phyloP scores from a whole-genome alignment of 306 rosid species.

The Trichosanthes cucumerina region DNA sequence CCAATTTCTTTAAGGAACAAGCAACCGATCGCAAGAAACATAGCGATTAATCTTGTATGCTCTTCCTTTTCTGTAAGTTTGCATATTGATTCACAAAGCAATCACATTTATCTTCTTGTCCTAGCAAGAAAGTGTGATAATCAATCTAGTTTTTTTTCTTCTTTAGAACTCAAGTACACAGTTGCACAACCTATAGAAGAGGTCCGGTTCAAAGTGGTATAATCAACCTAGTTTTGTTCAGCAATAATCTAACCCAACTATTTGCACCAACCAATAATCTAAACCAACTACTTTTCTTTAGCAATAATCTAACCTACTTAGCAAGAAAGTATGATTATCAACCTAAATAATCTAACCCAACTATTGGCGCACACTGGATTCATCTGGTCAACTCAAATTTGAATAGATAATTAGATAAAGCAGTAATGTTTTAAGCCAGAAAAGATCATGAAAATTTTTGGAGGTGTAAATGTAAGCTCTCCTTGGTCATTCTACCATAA shows the following conservation, averaged over 20 bases:
- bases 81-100: background rate
- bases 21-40: constrained; percentile 20
- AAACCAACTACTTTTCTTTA: no score
- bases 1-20: constrained; percentile 12
- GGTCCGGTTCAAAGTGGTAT: background rate
- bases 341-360: background rate
- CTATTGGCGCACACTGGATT: background rate
- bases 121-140: background rate
- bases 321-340: background rate
- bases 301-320: no score
- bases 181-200: no score
- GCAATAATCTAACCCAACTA: background rate
- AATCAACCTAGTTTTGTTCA: background rate
- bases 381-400: background rate
- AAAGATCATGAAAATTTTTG: no score
- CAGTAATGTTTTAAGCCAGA: no score
- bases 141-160: background rate
- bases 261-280: background rate
- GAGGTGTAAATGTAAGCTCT: background rate
- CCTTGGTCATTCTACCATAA: background rate
- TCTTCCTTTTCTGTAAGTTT: background rate
- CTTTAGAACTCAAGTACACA: no score
- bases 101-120: background rate
- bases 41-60: constrained; percentile 3
- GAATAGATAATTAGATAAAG: background rate